A percentile compares a stretch with the other conserved stretches of the same genome.
phyloP scores from a whole-genome alignment of 2,329 filamentous ascomycete genomes.

The Talaromyces verruculosus region DNA sequence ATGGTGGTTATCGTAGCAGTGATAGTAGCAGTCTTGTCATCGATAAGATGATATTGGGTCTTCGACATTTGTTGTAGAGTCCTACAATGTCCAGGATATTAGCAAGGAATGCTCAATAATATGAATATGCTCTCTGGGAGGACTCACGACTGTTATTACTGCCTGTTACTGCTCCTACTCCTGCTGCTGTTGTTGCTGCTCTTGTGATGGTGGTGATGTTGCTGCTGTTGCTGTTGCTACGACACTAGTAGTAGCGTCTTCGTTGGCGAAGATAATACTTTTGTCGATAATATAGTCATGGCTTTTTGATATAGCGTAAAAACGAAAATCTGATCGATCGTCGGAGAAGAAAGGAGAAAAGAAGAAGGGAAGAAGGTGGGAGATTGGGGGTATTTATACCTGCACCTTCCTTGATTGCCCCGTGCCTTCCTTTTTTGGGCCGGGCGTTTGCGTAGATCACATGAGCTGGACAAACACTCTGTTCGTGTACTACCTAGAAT shows the following conservation, averaged over 20 bases:
- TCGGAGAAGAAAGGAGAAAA: neutral
- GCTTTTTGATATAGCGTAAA: neutral
- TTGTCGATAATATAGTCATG: neutral
- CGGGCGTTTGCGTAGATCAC: neutral
- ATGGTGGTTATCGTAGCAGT: too few relatives aligned
- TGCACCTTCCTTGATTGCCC: neutral
- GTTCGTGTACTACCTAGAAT: neutral
- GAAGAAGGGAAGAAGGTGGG: neutral
- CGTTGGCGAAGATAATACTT: neutral
- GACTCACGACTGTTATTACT: neutral
- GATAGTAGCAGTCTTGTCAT: neutral
- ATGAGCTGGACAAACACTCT: neutral
- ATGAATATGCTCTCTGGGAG: neutral
- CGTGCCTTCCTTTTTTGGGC: neutral
- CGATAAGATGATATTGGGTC: neutral
- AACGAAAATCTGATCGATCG: neutral
- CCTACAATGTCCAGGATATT: neutral
- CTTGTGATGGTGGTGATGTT: neutral
- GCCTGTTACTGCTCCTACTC: neutral
- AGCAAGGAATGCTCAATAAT: neutral
- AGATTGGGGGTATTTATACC: neutral
- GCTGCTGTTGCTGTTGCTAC: neutral
- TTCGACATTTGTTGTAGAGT: neutral
- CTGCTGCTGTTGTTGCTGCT: neutral
- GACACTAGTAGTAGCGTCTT: neutral